Evolutionary conservation across 345 rosid genomes (phyloP).

Genomic region (Alliaria petiolata): DNA sequence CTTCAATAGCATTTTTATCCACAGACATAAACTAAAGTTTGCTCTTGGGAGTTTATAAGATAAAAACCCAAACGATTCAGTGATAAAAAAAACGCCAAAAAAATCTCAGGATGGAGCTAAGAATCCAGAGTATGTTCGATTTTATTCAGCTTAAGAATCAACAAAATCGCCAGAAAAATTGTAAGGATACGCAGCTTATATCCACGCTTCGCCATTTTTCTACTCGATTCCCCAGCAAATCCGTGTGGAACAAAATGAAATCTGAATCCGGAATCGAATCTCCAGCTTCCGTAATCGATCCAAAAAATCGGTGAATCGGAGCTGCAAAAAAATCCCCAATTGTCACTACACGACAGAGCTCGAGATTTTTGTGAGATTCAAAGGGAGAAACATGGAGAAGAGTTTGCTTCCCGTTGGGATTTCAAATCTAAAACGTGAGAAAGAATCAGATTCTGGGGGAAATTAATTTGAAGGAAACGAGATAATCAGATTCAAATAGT

Average conservation of each 20-base stretch:
- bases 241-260: neutral
- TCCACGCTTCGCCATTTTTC: slow-evolving; percentile 85
- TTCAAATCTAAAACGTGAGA: slow-evolving; percentile 34
- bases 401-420: slow-evolving; percentile 28
- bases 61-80: slow-evolving; percentile 12
- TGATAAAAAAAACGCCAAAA: neutral
- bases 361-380: slow-evolving; percentile 23
- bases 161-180: neutral
- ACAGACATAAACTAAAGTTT: neutral
- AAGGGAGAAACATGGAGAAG: neutral
- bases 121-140: neutral
- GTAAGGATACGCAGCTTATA: slow-evolving; percentile 96
- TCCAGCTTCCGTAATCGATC: slow-evolving; percentile 10
- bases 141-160: neutral
- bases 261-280: slow-evolving; percentile 22
- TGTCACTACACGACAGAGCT: slow-evolving; percentile 30
- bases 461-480: slow-evolving; percentile 6
- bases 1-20: slow-evolving; percentile 1
- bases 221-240: slow-evolving; percentile 13
- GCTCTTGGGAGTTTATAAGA: neutral
- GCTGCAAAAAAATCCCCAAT: neutral
- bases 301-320: slow-evolving; percentile 14
- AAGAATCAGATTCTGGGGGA: slow-evolving; percentile 35
- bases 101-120: neutral
- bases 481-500: slow-evolving; percentile 33